A percentile compares a stretch with the other conserved stretches of the same genome.
These are phyloP conservation scores for Lentinula lateritia DNA, from an alignment of 768 basidiomycete species.

Conservation along the genomic window DNA sequence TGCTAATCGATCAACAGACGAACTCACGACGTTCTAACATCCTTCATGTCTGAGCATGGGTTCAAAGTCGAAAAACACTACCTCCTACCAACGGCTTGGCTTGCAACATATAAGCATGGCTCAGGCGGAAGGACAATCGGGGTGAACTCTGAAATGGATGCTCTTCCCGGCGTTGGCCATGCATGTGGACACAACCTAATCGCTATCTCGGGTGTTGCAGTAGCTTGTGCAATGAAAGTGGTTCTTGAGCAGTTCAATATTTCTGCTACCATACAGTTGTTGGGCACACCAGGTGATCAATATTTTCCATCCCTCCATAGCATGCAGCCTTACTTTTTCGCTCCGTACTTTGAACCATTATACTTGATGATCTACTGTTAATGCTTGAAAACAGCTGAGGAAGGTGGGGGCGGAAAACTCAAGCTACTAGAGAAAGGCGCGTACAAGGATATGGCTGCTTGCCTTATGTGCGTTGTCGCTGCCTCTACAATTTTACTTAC, in stretches of 20 bases:
- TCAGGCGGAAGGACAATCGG: constrained; percentile 67
- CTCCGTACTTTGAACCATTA: background rate
- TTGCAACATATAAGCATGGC: constrained; percentile 60
- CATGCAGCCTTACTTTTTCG: background rate
- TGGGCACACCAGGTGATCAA: constrained; percentile 70
- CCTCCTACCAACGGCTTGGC: constrained; percentile 70
- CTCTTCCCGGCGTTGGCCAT: constrained; percentile 28
- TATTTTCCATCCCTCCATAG: background rate
- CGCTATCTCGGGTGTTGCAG: constrained; percentile 67
- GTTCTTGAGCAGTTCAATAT: constrained; percentile 59
- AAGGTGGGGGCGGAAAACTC: constrained; percentile 72
- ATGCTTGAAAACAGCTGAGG: constrained; percentile 49
- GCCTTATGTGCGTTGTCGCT: constrained; percentile 55
- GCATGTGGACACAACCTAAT: constrained; percentile 70
- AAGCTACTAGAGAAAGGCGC: constrained; percentile 63
- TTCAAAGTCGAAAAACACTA: constrained; percentile 60
- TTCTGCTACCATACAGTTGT: constrained; percentile 60
- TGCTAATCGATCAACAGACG: constrained; percentile 32
- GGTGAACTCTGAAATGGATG: constrained; percentile 79
- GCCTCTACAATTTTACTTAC: background rate
- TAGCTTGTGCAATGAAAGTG: constrained; percentile 58
- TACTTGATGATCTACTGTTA: background rate
- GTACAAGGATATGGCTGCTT: constrained; percentile 72
- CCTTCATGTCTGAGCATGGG: constrained; percentile 60
- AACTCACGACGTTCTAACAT: constrained; percentile 66